Conservation (phyloP, 2,329 filamentous ascomycete genomes). For the Fusarium sororula region DNA sequence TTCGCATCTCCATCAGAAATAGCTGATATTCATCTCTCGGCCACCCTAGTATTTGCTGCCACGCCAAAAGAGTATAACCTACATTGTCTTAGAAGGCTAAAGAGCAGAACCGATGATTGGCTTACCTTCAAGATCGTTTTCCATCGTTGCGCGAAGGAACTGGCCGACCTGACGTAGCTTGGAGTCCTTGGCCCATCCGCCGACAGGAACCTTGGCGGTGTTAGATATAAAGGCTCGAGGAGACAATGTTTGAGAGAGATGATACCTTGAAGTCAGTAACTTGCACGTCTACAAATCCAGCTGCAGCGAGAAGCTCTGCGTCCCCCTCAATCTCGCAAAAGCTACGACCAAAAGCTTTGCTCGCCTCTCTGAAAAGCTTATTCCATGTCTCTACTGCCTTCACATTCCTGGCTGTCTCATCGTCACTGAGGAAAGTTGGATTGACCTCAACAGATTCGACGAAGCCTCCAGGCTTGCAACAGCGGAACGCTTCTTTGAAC, state of each 20-base stretch:
- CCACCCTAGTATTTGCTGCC: background rate
- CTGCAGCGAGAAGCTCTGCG: background rate
- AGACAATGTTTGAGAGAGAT: fast-evolving
- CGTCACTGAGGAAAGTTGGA: background rate
- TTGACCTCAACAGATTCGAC: background rate
- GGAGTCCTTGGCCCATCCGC: constrained; percentile 7
- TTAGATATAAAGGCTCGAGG: background rate
- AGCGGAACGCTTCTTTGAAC: background rate
- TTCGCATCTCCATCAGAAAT: constrained; percentile 1
- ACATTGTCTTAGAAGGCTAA: too few species aligned
- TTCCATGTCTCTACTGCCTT: background rate
- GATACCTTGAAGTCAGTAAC: background rate
- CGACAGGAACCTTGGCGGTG: background rate
- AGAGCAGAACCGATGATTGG: fast-evolving
- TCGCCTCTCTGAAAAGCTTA: background rate
- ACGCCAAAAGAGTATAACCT: constrained; percentile 4
- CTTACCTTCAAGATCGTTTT: constrained; percentile 23
- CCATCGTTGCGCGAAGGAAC: constrained; percentile 10
- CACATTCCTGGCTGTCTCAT: background rate
- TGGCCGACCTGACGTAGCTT: constrained; percentile 3
- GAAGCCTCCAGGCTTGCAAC: background rate
- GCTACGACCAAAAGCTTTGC: background rate
- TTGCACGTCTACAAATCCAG: constrained; percentile 6
- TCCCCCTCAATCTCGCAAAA: background rate
- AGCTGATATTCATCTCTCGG: constrained; percentile 5